Conservation (phyloP, 768 basidiomycete genomes). For the Boletus reticulatus region DNA sequence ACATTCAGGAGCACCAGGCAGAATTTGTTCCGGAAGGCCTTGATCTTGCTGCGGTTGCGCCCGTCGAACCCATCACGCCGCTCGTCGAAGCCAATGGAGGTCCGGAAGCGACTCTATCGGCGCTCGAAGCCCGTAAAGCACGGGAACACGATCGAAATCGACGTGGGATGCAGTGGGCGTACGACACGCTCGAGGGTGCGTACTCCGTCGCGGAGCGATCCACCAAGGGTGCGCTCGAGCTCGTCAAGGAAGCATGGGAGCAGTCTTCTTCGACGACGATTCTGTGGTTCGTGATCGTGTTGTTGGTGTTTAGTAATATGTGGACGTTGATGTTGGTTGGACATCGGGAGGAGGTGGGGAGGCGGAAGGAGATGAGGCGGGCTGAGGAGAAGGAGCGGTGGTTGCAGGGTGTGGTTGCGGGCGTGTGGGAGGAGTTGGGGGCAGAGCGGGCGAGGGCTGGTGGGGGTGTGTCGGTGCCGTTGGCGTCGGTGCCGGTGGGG, state of each 20-base stretch:
- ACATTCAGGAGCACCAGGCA: conserved; percentile 84
- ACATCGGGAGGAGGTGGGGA: conserved; percentile 44
- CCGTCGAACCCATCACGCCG: conserved; percentile 37
- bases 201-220: conserved; percentile 68
- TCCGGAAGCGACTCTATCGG: conserved; percentile 5
- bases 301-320: conserved; percentile 76
- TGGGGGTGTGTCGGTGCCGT: conserved; percentile 14
- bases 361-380: conserved; percentile 48
- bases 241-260: conserved; percentile 78
- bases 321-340: conserved; percentile 56
- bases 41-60: conserved; percentile 54
- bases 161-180: conserved; percentile 83
- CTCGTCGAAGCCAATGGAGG: conserved; percentile 13
- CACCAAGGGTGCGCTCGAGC: conserved; percentile 69
- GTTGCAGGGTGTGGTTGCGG: conserved; percentile 69
- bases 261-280: conserved; percentile 70
- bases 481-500: conserved; percentile 18
- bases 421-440: conserved; percentile 70
- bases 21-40: conserved; percentile 89
- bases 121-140: conserved; percentile 37
- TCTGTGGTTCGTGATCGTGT: conserved; percentile 68
- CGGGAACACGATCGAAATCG: conserved; percentile 68
- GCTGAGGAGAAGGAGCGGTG: conserved; percentile 71
- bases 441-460: conserved; percentile 36
- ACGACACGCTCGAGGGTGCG: conserved; percentile 81